Percentiles rank a stretch among this genome's conserved stretches.
phyloP scores from a whole-genome alignment of 371 early-diverging fungal genomes.

The Batrachochytrium dendrobatidis region DNA sequence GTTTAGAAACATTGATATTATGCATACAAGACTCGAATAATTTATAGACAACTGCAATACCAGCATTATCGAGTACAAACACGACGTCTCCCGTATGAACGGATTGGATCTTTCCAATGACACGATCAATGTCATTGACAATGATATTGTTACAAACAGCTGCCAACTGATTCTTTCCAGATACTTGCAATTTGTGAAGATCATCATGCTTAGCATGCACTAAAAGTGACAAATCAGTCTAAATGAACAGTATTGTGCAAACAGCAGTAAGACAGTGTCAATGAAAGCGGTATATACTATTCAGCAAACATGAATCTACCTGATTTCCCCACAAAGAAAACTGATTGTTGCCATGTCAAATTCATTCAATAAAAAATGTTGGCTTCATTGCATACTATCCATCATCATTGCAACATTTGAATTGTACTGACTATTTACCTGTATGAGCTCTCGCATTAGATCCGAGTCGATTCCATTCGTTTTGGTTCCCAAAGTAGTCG shows the following conservation, averaged over 20 bases:
- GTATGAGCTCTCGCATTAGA: conserved; percentile 11
- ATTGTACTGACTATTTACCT: too few species aligned
- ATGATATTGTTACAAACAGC: conserved; percentile 3
- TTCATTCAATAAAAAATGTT: too few species aligned
- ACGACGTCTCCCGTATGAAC: conserved; percentile 38
- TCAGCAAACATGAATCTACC: too few species aligned
- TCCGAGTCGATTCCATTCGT: background rate
- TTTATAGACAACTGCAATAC: conserved; percentile 23
- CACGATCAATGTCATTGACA: background rate
- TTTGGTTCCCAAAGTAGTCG: background rate
- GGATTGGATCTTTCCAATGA: conserved; percentile 5
- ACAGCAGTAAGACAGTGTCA: background rate
- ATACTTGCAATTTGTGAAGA: conserved; percentile 59
- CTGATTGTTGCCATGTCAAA: conserved; percentile 42
- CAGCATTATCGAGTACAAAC: conserved; percentile 80
- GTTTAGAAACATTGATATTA: background rate
- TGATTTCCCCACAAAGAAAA: conserved; percentile 81
- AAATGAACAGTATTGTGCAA: conserved; percentile 7
- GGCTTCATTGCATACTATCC: too few species aligned
- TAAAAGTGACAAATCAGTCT: conserved; percentile 74
- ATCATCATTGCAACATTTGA: background rate
- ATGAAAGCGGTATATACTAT: background rate
- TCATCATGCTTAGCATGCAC: conserved; percentile 62
- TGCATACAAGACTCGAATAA: background rate
- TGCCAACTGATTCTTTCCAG: conserved; percentile 4